phyloP scores from a whole-genome alignment of 495 filamentous ascomycete species.

The Rhypophila decipiens region DNA sequence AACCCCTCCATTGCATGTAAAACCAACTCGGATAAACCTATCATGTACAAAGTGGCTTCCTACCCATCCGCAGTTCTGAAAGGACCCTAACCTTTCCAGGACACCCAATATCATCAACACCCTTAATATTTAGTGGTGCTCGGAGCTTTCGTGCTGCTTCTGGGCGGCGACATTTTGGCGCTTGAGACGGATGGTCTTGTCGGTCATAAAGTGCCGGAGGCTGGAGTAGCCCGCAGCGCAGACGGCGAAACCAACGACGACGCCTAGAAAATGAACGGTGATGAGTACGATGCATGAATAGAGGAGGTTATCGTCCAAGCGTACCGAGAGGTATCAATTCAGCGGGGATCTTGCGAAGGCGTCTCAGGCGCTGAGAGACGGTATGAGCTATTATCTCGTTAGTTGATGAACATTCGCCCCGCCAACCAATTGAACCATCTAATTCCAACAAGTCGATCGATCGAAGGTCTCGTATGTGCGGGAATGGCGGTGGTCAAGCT shows the following conservation, averaged over 20 bases:
- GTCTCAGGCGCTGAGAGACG: slow-evolving; percentile 89
- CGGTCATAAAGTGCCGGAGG: slow-evolving; percentile 70
- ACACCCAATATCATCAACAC: background rate
- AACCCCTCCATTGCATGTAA: slow-evolving; percentile 3
- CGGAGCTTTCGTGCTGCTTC: slow-evolving; percentile 11
- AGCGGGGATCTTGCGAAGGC: slow-evolving; percentile 78
- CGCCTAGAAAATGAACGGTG: slow-evolving; percentile 45
- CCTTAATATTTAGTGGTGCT: slow-evolving; percentile 28
- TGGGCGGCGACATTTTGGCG: slow-evolving; percentile 47
- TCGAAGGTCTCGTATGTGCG: background rate
- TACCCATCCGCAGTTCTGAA: slow-evolving; percentile 6
- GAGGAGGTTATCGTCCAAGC: slow-evolving; percentile 21
- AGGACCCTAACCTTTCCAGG: background rate
- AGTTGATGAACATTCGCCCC: too few species aligned
- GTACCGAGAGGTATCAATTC: slow-evolving; percentile 94
- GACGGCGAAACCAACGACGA: slow-evolving; percentile 67
- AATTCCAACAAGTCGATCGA: too few species aligned
- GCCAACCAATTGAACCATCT: too few species aligned
- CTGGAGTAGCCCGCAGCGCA: slow-evolving; percentile 73
- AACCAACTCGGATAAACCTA: slow-evolving; percentile 3
- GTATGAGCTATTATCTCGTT: slow-evolving; percentile 84
- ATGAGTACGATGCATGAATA: background rate
- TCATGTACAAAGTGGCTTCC: slow-evolving; percentile 20
- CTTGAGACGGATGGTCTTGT: slow-evolving; percentile 84
- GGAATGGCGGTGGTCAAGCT: background rate